Conservation (phyloP, 192 early-diverging fungal species). For the Coemansia sp. region DNA sequence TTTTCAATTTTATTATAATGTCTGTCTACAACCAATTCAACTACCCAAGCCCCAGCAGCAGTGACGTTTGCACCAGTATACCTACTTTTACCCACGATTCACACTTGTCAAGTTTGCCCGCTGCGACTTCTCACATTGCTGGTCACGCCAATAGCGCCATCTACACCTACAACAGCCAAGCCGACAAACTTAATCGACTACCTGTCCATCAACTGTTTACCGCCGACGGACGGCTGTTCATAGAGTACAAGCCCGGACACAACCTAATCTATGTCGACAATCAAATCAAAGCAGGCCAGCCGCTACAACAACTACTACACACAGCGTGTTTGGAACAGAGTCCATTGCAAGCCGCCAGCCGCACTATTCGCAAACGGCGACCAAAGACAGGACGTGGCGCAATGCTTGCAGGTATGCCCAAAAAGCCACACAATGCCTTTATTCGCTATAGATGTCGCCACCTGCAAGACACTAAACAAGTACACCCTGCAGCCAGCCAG, state of each 20-base stretch:
- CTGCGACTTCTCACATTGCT: constrained; percentile 13
- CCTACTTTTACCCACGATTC: neutral
- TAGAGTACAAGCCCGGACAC: constrained; percentile 31
- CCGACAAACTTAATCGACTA: constrained; percentile 5
- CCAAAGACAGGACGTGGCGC: neutral
- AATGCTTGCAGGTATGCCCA: neutral
- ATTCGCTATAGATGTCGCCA: constrained; percentile 32
- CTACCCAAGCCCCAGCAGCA: neutral
- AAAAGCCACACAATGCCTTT: constrained; percentile 32
- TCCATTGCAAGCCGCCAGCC: neutral
- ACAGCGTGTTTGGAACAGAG: neutral
- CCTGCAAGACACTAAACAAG: constrained; percentile 10
- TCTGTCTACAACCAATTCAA: neutral
- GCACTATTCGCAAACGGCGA: neutral
- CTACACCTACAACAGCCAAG: constrained; percentile 4
- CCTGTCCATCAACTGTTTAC: constrained; percentile 23
- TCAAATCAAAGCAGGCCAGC: neutral
- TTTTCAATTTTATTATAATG: neutral
- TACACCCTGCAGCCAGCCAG: constrained; percentile 21
- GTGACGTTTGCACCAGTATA: neutral
- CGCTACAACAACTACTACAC: neutral
- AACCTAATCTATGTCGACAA: constrained; percentile 28
- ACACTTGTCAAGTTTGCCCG: neutral
- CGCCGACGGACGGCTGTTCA: constrained; percentile 23
- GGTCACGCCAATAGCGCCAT: constrained; percentile 9